A percentile compares a stretch with the other conserved stretches of the same genome.
Evolutionary conservation across 2,329 filamentous ascomycete genomes (phyloP).

Genomic region (Paecilomyces niveus): DNA sequence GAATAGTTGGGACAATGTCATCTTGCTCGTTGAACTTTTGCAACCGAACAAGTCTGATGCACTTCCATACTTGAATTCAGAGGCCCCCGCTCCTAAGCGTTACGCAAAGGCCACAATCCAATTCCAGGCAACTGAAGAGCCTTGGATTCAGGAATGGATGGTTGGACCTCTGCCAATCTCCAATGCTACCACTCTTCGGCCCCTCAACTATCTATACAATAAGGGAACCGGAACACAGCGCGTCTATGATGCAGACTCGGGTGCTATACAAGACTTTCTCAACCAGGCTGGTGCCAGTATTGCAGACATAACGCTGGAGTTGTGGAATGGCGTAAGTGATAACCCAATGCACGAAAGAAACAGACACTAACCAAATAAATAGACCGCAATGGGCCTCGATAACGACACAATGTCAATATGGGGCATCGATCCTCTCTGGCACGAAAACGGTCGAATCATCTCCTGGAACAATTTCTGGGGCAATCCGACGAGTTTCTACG

Average conservation of each 20-base stretch:
- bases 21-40: constrained; percentile 43
- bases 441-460: constrained; percentile 18
- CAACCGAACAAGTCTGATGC: constrained; percentile 44
- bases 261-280: constrained; percentile 4
- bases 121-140: constrained; percentile 35
- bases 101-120: constrained; percentile 44
- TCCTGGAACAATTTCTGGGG: constrained; percentile 11
- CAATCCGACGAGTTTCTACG: not conserved
- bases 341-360: not conserved
- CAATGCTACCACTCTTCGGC: constrained; percentile 28
- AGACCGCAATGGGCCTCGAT: constrained; percentile 8
- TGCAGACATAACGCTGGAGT: constrained; percentile 15
- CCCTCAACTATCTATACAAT: constrained; percentile 40
- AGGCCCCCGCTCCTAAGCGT: constrained; percentile 26
- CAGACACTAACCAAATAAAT: not conserved
- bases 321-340: constrained; percentile 8
- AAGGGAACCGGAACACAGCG: constrained; percentile 26
- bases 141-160: constrained; percentile 43
- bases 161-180: constrained; percentile 44
- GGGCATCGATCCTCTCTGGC: constrained; percentile 17
- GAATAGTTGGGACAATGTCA: constrained; percentile 34
- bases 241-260: constrained; percentile 18
- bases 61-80: constrained; percentile 38
- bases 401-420: constrained; percentile 7
- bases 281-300: constrained; percentile 10